Conservation (phyloP, 2,329 filamentous ascomycete species). For the Rasamsonia emersonii region DNA sequence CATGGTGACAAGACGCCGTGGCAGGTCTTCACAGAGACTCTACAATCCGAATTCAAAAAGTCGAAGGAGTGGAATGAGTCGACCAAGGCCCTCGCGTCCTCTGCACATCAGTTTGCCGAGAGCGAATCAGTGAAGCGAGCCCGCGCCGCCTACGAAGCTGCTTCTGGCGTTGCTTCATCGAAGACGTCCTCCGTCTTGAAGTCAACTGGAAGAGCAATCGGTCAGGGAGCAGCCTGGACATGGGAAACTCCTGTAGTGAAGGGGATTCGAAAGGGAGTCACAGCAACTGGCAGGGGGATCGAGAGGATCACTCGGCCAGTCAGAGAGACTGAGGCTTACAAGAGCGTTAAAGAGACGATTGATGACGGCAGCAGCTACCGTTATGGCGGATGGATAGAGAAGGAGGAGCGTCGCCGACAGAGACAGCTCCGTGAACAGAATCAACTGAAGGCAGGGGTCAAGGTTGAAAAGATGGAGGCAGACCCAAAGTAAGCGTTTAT, state of each 20-base stretch:
- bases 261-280: constrained; percentile 77
- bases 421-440: constrained; percentile 64
- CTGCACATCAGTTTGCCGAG: constrained; percentile 84
- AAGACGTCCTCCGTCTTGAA: constrained; percentile 75
- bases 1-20: constrained; percentile 97
- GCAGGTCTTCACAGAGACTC: constrained; percentile 98
- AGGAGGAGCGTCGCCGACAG: constrained; percentile 78
- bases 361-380: constrained; percentile 93
- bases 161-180: constrained; percentile 71
- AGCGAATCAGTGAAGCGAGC: constrained; percentile 84
- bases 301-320: constrained; percentile 95
- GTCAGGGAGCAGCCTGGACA: constrained; percentile 88
- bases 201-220: constrained; percentile 74
- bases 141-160: constrained; percentile 76
- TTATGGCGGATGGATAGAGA: constrained; percentile 95
- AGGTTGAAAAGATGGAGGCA: constrained; percentile 60
- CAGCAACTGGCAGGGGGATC: constrained; percentile 73
- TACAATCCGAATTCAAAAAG: constrained; percentile 85
- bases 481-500: constrained; percentile 67
- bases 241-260: constrained; percentile 95
- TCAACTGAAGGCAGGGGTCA: constrained; percentile 45
- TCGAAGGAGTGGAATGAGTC: constrained; percentile 99
- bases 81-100: constrained; percentile 85
- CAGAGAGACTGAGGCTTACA: constrained; percentile 87
- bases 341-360: constrained; percentile 88